Conservation (phyloP, 2,329 filamentous ascomycete genomes). For the Colletotrichum liaoningense region DNA sequence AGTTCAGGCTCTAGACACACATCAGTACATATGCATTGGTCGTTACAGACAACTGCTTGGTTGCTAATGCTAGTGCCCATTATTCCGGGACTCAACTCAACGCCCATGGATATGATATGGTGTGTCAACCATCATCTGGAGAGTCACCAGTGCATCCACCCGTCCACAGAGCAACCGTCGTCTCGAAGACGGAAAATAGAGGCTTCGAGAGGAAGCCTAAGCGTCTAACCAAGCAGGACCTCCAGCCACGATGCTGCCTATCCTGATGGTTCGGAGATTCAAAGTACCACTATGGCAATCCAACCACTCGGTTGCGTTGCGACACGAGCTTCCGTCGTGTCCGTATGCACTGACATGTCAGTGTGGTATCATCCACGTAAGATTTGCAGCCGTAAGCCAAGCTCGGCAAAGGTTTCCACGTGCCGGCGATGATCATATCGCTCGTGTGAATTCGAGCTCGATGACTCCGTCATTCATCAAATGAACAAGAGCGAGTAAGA, state of each 20-base stretch:
- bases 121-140: no score
- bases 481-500: background rate
- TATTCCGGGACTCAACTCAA: no score
- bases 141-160: no score
- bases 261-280: background rate
- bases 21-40: no score
- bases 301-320: conserved; percentile 2
- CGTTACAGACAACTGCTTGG: no score
- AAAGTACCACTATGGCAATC: background rate
- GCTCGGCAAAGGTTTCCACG: background rate
- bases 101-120: no score
- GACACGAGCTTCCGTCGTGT: background rate
- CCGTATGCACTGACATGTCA: background rate
- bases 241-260: no score
- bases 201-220: background rate
- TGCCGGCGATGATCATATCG: background rate
- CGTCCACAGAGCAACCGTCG: no score
- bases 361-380: background rate
- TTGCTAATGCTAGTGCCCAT: no score
- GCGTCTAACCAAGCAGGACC: background rate
- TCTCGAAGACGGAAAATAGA: background rate
- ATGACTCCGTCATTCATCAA: background rate
- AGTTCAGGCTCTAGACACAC: no score
- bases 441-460: background rate
- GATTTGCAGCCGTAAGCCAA: background rate